Evolutionary conservation across 768 basidiomycete genomes (phyloP).

Genomic region (Paxillus rubicundulus): DNA sequence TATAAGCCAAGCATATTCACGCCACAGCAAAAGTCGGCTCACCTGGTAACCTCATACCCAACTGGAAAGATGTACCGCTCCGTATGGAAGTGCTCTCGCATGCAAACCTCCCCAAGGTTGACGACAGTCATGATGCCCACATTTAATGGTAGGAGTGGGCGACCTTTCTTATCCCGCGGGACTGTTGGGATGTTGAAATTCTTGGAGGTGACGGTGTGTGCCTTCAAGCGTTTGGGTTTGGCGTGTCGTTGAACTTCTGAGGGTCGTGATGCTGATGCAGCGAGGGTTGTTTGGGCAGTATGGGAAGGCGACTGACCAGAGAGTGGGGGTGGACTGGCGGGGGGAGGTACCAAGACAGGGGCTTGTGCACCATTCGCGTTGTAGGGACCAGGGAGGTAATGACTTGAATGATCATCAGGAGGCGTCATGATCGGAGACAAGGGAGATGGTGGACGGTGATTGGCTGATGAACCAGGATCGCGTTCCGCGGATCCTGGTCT

Average conservation of each 20-base stretch:
- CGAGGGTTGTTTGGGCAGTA: constrained; percentile 12
- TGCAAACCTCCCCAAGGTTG: constrained; percentile 70
- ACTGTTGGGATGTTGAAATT: constrained; percentile 77
- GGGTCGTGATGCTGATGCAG: constrained; percentile 21
- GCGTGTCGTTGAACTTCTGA: constrained; percentile 39
- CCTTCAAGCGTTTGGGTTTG: constrained; percentile 77
- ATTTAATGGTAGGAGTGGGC: constrained; percentile 72
- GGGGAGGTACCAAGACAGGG: constrained; percentile 12
- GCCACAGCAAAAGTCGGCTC: constrained; percentile 15
- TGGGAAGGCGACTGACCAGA: constrained; percentile 22
- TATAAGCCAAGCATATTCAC: constrained; percentile 1
- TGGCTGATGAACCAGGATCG: constrained; percentile 16
- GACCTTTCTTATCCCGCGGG: constrained; percentile 67
- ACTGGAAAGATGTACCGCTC: constrained; percentile 89
- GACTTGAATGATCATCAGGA: constrained; percentile 28
- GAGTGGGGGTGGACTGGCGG: constrained; percentile 20
- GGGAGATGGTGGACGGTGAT: constrained; percentile 27
- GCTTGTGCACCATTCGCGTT: constrained; percentile 22
- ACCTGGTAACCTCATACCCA: constrained; percentile 82
- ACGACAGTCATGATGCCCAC: constrained; percentile 88
- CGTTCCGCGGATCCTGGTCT: constrained; percentile 27
- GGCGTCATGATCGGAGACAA: constrained; percentile 36
- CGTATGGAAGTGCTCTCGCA: constrained; percentile 83
- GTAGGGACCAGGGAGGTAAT: constrained; percentile 24
- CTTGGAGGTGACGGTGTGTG: constrained; percentile 77